Conservation (phyloP, 1,284 basidiomycete genomes). For the Puccinia polysora region DNA sequence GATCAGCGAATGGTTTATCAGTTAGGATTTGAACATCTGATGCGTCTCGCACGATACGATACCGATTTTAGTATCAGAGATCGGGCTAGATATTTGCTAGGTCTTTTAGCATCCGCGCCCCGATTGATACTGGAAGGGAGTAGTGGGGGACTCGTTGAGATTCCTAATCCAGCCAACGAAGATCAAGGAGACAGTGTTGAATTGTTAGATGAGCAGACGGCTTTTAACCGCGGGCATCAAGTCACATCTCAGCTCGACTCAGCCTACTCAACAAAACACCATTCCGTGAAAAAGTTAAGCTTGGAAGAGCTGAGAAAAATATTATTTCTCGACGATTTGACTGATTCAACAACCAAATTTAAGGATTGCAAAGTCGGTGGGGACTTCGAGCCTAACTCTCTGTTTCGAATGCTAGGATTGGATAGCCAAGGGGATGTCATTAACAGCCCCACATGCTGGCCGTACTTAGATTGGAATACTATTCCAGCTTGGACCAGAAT, state of each 20-base stretch:
- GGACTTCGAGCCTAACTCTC: slow-evolving; percentile 6
- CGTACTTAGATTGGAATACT: slow-evolving; percentile 29
- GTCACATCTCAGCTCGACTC: slow-evolving; percentile 13
- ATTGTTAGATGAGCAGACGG: slow-evolving; percentile 16
- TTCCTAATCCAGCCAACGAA: background rate
- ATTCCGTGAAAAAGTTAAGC: slow-evolving; percentile 15
- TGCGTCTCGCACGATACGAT: slow-evolving; percentile 74
- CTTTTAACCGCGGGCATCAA: slow-evolving; percentile 26
- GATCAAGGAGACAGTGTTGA: background rate
- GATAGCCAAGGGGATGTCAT: background rate
- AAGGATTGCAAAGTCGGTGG: background rate
- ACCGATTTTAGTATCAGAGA: slow-evolving; percentile 80
- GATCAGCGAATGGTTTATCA: slow-evolving; percentile 30
- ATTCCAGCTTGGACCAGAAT: slow-evolving; percentile 36
- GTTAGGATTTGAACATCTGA: slow-evolving; percentile 41
- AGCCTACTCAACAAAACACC: background rate
- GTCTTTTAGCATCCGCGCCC: slow-evolving; percentile 54
- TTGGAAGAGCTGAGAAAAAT: slow-evolving; percentile 21
- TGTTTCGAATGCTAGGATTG: slow-evolving; percentile 28
- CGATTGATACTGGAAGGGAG: slow-evolving; percentile 7
- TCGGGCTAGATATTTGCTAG: slow-evolving; percentile 71
- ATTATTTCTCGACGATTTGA: slow-evolving; percentile 6
- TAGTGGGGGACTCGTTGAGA: slow-evolving; percentile 8
- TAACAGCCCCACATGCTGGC: background rate
- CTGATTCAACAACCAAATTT: background rate